A percentile compares a stretch with the other conserved stretches of the same genome.
These are phyloP conservation scores for Pseudopithomyces maydicus DNA, from an alignment of 2,329 filamentous ascomycete species.

Conservation along the genomic window DNA sequence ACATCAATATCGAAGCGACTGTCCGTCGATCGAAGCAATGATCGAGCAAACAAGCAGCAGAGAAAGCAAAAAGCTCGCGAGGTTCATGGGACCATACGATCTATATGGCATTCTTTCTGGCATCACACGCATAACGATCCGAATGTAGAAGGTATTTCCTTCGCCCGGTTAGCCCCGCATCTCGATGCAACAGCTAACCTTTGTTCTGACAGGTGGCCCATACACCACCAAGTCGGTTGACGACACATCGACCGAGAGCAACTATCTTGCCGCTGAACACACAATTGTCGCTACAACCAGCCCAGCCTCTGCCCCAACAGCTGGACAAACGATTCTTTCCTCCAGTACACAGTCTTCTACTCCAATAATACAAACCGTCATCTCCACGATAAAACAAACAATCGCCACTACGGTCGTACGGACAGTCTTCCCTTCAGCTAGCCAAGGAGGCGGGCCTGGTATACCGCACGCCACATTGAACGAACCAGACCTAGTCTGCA, in stretches of 20 bases:
- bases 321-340: background rate
- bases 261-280: background rate
- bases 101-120: constrained; percentile 4
- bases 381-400: background rate
- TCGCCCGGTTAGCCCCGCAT: background rate
- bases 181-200: background rate
- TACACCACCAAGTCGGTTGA: background rate
- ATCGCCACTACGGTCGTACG: background rate
- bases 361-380: background rate
- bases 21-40: background rate
- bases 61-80: background rate
- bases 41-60: background rate
- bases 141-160: background rate
- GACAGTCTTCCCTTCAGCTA: background rate
- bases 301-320: background rate
- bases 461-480: background rate
- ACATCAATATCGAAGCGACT: constrained; percentile 12
- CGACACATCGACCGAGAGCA: background rate
- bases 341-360: background rate
- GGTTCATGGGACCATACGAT: background rate
- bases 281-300: background rate
- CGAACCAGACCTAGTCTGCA: background rate
- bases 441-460: background rate
- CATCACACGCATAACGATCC: background rate
- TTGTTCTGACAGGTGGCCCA: background rate